Evolutionary conservation across 306 rosid species (phyloP), one percentile per base, ranked within the genome.

Genomic region (Senna tora): DNA sequence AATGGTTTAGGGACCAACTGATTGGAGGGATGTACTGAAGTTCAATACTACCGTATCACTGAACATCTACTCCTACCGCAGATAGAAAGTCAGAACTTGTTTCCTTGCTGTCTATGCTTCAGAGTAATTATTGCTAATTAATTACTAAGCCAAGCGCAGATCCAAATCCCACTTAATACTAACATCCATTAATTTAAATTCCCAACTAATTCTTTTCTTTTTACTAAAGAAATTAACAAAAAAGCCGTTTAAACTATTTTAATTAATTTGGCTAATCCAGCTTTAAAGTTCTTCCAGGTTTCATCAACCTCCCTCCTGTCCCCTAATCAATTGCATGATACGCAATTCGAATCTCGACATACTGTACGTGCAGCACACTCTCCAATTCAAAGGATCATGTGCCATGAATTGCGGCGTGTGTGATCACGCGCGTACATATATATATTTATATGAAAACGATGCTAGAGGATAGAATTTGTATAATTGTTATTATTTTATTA

Each of bases 111-210:
- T 79, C n/a, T 67, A 59, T 21, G 20, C 55, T 65, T 21, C 21
- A 39, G 33, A 36, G 16, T 17, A 38, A 46, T 25, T 1, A 25
- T 25, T n/a, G n/a, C n/a, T n/a, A n/a, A n/a, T n/a, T n/a, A 25
- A 25, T 25, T 41, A 61, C 2, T 59, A 34, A 15, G 32, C 56
- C 12, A 47, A 69, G 51, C 53, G 45, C 57, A 62, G 76, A 80
- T 80, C 77, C 80, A 80, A 80, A 80, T 74, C 84, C 20, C 25
- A 52, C 47, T 79, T 56, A 69, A 73, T 32, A n/a, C n/a, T n/a
- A 53, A 77, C 70, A 43, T 53, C 47, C 19, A 10, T 0, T 32
- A 45, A 45, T 79, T 68, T 59, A 67, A 79, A 61, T 54, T 61
- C 56, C 68, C 72, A 43, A 73, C 51, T 73, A 73, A 72, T 58